Conservation (phyloP, 352 stramenopile species). For the Globisporangium paroecandrum region DNA sequence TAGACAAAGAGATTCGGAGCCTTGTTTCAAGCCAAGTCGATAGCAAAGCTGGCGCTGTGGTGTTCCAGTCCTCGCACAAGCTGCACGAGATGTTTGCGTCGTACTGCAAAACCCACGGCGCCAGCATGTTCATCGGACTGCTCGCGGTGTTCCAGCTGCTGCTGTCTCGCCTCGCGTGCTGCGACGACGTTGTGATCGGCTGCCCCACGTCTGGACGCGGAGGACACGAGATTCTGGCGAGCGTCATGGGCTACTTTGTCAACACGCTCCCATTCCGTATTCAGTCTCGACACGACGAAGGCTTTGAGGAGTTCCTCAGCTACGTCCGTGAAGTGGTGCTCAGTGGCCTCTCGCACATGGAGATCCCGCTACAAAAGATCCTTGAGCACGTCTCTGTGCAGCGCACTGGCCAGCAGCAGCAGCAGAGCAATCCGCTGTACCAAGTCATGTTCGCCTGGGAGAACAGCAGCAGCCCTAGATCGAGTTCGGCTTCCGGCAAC, state of each 20-base stretch:
- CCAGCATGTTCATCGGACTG: conserved; percentile 47
- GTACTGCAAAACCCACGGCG: conserved; percentile 32
- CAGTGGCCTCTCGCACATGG: conserved; percentile 40
- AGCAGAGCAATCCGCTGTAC: conserved; percentile 28
- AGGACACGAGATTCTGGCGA: conserved; percentile 20
- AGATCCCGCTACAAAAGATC: conserved; percentile 51
- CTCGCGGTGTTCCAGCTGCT: conserved; percentile 47
- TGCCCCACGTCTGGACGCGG: conserved; percentile 32
- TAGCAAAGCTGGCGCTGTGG: conserved; percentile 25
- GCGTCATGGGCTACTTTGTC: conserved; percentile 57
- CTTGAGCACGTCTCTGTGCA: conserved; percentile 35
- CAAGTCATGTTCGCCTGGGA: conserved; percentile 66
- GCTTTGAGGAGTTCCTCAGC: conserved; percentile 32
- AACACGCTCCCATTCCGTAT: conserved; percentile 54
- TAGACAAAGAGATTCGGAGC: conserved; percentile 24
- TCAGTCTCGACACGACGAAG: conserved; percentile 13
- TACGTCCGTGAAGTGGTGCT: conserved; percentile 42
- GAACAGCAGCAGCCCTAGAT: neutral
- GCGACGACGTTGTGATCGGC: conserved; percentile 48
- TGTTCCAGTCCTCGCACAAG: conserved; percentile 30
- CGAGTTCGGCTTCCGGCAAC: neutral
- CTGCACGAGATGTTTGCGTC: conserved; percentile 28
- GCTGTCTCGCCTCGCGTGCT: conserved; percentile 32
- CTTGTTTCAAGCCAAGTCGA: neutral
- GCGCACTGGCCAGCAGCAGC: conserved; percentile 3